These are phyloP conservation scores for Kodamaea kakaduensis DNA, from an alignment of 805 yeast genomes.

Conservation along the genomic window DNA sequence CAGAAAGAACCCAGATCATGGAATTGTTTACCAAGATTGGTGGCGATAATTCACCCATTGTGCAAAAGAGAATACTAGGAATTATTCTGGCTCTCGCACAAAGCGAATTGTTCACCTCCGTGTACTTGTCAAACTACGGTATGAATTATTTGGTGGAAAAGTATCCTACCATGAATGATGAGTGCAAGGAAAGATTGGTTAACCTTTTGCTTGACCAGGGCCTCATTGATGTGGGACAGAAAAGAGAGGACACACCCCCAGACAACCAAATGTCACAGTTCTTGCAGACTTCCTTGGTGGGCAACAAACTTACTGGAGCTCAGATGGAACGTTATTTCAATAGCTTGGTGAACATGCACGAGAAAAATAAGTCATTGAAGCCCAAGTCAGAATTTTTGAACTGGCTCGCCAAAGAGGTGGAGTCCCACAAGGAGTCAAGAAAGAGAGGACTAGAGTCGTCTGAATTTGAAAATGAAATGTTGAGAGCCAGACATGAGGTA, in stretches of 20 bases:
- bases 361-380: conserved; percentile 22
- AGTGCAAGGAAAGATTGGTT: conserved; percentile 36
- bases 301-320: conserved; percentile 12
- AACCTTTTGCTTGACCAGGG: conserved; percentile 46
- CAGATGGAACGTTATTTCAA: conserved; percentile 13
- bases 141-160: conserved; percentile 21
- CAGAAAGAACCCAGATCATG: conserved; percentile 16
- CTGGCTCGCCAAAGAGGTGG: conserved; percentile 57
- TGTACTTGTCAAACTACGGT: conserved; percentile 24
- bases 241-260: conserved; percentile 15
- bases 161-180: conserved; percentile 25
- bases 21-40: conserved; percentile 16
- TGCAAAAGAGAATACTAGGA: conserved; percentile 50
- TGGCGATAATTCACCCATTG: conserved; percentile 20
- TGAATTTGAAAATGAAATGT: conserved; percentile 33
- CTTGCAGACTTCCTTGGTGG: conserved; percentile 32
- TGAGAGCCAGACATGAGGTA: conserved; percentile 53
- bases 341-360: conserved; percentile 31
- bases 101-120: conserved; percentile 28
- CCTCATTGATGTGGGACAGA: conserved; percentile 12
- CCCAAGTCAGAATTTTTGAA: conserved; percentile 46
- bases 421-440: conserved; percentile 18
- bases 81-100: conserved; percentile 46
- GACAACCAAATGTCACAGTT: conserved; percentile 32
- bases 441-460: conserved; percentile 30